These are phyloP conservation scores for Viola pubescens DNA, from an alignment of 441 rosid genomes.

Conservation along the genomic window DNA sequence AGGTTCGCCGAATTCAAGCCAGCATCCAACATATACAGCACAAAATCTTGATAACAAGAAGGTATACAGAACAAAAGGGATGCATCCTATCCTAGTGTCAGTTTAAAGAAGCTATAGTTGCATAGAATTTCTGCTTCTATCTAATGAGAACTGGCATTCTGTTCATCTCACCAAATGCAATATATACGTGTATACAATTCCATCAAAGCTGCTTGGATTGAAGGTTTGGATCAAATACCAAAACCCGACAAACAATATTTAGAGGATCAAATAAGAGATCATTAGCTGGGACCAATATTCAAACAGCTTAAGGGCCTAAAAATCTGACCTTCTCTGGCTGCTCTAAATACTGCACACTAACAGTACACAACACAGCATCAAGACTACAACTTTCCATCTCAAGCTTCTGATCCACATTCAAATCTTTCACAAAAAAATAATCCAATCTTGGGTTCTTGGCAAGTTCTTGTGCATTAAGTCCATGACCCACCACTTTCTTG, in stretches of 20 bases:
- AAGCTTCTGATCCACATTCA: constrained; percentile 57
- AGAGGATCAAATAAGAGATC: not conserved
- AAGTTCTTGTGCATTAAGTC: constrained; percentile 85
- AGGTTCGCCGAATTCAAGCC: too few species aligned
- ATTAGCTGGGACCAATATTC: too few species aligned
- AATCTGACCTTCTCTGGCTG: constrained; percentile 68
- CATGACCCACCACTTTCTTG: constrained; percentile 80
- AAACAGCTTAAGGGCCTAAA: too few species aligned
- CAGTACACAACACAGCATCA: constrained; percentile 38
- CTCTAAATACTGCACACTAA: constrained; percentile 85
- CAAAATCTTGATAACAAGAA: too few species aligned
- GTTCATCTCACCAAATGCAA: not conserved
- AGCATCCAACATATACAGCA: too few species aligned
- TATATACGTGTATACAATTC: not conserved
- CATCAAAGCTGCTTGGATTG: not conserved
- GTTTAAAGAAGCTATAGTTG: constrained; percentile 6
- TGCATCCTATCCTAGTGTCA: too few species aligned
- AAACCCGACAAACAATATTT: not conserved
- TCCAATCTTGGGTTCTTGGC: constrained; percentile 50
- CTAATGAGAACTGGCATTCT: too few species aligned
- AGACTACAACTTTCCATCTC: constrained; percentile 47
- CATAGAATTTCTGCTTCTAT: too few species aligned
- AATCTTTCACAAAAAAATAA: constrained; percentile 64
- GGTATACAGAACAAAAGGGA: too few species aligned
- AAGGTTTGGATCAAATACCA: not conserved